Percentiles rank a stretch among this genome's conserved stretches.
Conservation (phyloP, 2,329 filamentous ascomycete species). For the Pseudocercospora fuligena region DNA sequence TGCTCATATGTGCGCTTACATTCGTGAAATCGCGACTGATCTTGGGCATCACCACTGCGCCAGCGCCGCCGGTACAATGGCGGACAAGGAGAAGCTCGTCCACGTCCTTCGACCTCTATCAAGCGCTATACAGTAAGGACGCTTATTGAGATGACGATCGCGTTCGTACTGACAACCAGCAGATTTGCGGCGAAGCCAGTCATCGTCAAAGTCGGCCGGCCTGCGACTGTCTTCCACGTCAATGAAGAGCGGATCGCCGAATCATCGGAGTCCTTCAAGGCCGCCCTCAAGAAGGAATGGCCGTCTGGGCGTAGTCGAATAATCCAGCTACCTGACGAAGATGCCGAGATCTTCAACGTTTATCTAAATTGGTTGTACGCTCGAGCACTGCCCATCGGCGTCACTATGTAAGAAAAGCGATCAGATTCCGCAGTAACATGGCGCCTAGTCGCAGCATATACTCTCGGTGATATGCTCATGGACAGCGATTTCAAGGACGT, state of each 20-base stretch:
- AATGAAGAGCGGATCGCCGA: neutral
- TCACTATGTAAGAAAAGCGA: neutral
- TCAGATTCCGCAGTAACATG: too few species aligned
- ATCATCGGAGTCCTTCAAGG: slow-evolving; percentile 8
- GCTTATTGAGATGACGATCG: neutral
- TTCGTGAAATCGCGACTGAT: too few species aligned
- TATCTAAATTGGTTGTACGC: slow-evolving; percentile 14
- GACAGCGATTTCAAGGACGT: slow-evolving; percentile 23
- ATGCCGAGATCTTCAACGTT: neutral
- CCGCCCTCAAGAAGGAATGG: slow-evolving; percentile 12
- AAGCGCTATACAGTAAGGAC: neutral
- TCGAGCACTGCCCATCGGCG: neutral
- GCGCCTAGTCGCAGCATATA: slow-evolving; percentile 4
- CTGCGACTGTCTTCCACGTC: slow-evolving; percentile 11
- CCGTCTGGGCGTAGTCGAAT: neutral
- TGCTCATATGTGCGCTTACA: too few species aligned
- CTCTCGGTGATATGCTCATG: slow-evolving; percentile 18
- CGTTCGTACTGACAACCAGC: neutral
- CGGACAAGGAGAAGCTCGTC: neutral
- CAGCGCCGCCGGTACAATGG: neutral
- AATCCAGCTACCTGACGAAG: neutral
- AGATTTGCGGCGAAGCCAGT: slow-evolving; percentile 16
- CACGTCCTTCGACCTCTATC: neutral
- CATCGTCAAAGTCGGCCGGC: slow-evolving; percentile 18
- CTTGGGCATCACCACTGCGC: too few species aligned